Percentiles rank a stretch among this genome's conserved stretches.
These are phyloP conservation scores for Moniliophthora roreri DNA, from an alignment of 1,284 basidiomycete genomes.

Conservation along the genomic window DNA sequence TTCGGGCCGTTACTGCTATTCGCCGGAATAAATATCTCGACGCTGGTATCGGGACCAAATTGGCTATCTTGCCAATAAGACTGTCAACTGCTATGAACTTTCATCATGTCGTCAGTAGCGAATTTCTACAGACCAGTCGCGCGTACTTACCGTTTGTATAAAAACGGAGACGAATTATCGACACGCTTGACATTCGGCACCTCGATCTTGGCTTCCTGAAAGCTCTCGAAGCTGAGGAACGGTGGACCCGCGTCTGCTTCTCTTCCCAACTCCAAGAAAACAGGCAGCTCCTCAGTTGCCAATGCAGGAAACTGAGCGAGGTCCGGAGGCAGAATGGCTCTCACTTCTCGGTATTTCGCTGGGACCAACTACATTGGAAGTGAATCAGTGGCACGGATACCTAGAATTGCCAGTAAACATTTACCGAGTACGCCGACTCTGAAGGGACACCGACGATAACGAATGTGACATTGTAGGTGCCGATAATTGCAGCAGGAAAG, in stretches of 20 bases:
- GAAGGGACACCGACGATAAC: constrained; percentile 5
- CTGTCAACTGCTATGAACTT: constrained; percentile 12
- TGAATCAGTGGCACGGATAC: not conserved
- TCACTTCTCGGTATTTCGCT: not conserved
- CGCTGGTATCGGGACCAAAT: constrained; percentile 6
- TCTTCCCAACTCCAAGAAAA: constrained; percentile 12
- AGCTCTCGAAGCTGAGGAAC: constrained; percentile 8
- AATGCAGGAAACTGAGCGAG: constrained; percentile 3
- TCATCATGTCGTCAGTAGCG: not conserved
- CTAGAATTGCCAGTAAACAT: not conserved
- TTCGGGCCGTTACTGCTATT: constrained; percentile 7
- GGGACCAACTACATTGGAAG: constrained; percentile 5
- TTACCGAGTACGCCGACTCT: not conserved
- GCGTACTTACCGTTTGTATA: constrained; percentile 6
- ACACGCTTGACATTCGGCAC: constrained; percentile 12
- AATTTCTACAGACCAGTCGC: not conserved
- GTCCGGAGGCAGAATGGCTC: constrained; percentile 6
- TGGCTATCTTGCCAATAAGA: constrained; percentile 4
- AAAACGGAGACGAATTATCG: not conserved
- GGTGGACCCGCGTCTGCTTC: constrained; percentile 12
- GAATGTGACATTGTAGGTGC: constrained; percentile 13
- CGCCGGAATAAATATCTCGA: not conserved
- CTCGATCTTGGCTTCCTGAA: constrained; percentile 13
- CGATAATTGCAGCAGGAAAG: constrained; percentile 19
- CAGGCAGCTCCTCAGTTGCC: not conserved